Conservation (phyloP, 257 asterid species). For the Striga asiatica region DNA sequence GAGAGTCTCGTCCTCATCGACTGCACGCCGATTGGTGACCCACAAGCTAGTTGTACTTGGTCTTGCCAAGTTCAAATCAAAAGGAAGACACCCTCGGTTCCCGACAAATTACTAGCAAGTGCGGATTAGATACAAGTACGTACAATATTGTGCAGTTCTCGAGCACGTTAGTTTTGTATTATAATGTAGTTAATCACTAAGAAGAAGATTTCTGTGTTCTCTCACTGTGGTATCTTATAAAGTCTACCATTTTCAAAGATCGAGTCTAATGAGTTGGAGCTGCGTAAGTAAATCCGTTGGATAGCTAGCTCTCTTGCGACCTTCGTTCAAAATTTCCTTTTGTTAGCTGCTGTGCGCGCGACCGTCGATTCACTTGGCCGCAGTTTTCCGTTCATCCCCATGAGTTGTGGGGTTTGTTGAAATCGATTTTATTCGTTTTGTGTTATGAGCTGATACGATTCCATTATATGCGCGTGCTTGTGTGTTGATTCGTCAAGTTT, state of each 20-base stretch:
- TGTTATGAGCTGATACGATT: constrained; percentile 2
- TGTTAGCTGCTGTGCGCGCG: neutral
- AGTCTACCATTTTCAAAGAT: neutral
- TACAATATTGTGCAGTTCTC: no score
- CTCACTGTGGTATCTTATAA: neutral
- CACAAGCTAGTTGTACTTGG: no score
- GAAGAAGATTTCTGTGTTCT: neutral
- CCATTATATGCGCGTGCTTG: neutral
- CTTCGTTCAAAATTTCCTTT: neutral
- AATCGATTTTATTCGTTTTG: neutral
- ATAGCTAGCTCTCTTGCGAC: no score
- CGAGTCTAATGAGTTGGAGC: neutral
- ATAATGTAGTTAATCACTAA: no score
- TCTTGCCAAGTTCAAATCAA: no score
- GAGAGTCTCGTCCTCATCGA: no score
- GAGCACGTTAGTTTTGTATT: no score
- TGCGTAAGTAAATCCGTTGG: no score
- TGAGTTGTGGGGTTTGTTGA: constrained; percentile 7
- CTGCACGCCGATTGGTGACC: no score
- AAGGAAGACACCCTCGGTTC: no score
- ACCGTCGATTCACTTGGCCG: neutral
- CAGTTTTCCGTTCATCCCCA: constrained; percentile 8
- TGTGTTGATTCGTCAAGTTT: neutral
- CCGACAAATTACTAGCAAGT: no score
- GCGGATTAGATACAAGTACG: no score